phyloP scores from a whole-genome alignment of 2,329 filamentous ascomycete genomes.

The Dendryphion nanum region DNA sequence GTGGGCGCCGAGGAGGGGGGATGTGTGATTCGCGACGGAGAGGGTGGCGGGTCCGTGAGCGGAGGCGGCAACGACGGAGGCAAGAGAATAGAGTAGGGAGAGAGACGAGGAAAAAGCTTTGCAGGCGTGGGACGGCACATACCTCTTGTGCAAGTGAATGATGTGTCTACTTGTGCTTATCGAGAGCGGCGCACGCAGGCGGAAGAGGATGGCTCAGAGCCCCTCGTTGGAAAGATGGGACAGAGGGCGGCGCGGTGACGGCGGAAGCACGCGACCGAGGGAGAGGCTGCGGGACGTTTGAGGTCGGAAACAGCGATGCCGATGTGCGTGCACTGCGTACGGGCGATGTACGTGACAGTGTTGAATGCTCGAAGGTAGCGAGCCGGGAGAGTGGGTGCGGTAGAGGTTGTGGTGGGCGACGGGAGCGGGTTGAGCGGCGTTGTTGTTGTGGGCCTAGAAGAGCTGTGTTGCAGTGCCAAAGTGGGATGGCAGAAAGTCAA shows the following conservation, averaged over 20 bases:
- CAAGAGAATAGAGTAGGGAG: constrained; percentile 2
- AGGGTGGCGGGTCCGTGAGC: background rate
- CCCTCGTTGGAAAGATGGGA: no score
- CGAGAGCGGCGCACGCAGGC: constrained; percentile 23
- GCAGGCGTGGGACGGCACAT: constrained; percentile 20
- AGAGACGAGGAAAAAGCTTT: constrained; percentile 1
- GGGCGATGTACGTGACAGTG: no score
- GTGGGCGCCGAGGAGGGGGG: no score
- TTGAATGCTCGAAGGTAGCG: no score
- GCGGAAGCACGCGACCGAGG: constrained; percentile 35
- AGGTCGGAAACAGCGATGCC: no score
- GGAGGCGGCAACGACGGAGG: constrained; percentile 4
- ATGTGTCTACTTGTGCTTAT: constrained; percentile 15
- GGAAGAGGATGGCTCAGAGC: constrained; percentile 40
- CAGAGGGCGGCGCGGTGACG: constrained; percentile 33
- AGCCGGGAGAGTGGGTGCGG: background rate
- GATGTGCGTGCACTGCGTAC: no score
- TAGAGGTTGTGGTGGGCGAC: background rate
- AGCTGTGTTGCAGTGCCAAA: no score
- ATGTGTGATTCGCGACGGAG: no score
- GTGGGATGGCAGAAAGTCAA: no score
- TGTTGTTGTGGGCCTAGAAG: no score
- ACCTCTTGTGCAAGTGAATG: constrained; percentile 30
- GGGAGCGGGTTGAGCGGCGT: background rate
- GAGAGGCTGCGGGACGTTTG: no score